These are phyloP conservation scores for Trichophyton rubrum DNA, from an alignment of 2,329 filamentous ascomycete genomes.

Conservation along the genomic window DNA sequence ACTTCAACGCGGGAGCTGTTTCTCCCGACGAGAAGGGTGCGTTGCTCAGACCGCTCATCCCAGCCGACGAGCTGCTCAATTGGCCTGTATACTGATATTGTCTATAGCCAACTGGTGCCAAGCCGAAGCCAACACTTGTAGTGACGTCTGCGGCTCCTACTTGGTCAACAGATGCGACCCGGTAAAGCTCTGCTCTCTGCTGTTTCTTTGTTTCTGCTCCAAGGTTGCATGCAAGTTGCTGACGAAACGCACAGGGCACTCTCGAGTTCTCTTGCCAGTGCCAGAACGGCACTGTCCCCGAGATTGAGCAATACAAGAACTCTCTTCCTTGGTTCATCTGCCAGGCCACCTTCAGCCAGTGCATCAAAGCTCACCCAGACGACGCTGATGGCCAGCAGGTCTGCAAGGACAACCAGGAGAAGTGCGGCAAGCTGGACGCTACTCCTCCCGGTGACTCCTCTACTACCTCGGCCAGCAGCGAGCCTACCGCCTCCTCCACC, in stretches of 20 bases:
- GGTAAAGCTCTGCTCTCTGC: slow-evolving; percentile 34
- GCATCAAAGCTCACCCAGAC: slow-evolving; percentile 35
- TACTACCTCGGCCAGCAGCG: slow-evolving; percentile 17
- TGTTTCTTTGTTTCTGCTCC: neutral
- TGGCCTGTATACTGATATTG: neutral
- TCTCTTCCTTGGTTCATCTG: slow-evolving; percentile 52
- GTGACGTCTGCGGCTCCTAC: slow-evolving; percentile 43
- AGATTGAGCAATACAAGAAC: slow-evolving; percentile 44
- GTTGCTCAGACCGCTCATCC: slow-evolving; percentile 9
- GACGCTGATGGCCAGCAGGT: slow-evolving; percentile 34
- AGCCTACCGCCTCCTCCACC: slow-evolving; percentile 23
- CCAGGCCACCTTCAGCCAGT: slow-evolving; percentile 39
- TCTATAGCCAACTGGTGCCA: slow-evolving; percentile 43
- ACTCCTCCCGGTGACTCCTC: slow-evolving; percentile 28
- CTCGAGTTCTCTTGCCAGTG: slow-evolving; percentile 48
- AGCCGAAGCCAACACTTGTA: slow-evolving; percentile 48
- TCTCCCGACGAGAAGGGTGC: slow-evolving; percentile 22
- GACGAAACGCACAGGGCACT: slow-evolving; percentile 26
- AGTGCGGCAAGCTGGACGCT: slow-evolving; percentile 37
- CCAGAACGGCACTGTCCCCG: slow-evolving; percentile 41
- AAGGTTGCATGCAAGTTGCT: slow-evolving; percentile 9
- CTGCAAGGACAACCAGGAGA: slow-evolving; percentile 36
- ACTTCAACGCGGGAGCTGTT: slow-evolving; percentile 34
- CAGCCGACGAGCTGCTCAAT: neutral
- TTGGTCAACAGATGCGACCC: slow-evolving; percentile 43